A percentile compares a stretch with the other conserved stretches of the same genome.
These are phyloP conservation scores for Simplicillium aogashimaense DNA, from an alignment of 2,329 filamentous ascomycete genomes.

Conservation along the genomic window DNA sequence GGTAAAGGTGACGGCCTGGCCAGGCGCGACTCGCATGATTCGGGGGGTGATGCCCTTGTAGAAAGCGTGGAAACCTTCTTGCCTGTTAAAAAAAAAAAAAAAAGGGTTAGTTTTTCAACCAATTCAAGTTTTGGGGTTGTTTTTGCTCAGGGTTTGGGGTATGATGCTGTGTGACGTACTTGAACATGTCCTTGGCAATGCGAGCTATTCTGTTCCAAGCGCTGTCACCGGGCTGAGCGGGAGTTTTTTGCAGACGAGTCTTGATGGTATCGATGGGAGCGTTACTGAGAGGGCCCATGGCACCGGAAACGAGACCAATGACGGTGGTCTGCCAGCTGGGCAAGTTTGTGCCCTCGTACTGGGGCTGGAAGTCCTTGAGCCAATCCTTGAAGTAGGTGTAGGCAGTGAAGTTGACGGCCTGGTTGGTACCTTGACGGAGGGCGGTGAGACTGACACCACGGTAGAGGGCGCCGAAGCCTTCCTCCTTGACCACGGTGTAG, in stretches of 20 bases:
- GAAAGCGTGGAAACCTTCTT: constrained; percentile 90
- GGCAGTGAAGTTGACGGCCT: constrained; percentile 97
- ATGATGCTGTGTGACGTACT: constrained; percentile 37
- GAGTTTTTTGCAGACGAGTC: constrained; percentile 86
- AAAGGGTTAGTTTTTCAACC: constrained; percentile 3
- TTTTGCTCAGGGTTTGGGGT: too few relatives aligned
- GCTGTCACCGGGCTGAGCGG: constrained; percentile 69
- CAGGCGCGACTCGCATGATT: constrained; percentile 94
- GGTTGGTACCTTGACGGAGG: constrained; percentile 88
- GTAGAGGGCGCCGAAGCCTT: constrained; percentile 80
- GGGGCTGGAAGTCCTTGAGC: constrained; percentile 63
- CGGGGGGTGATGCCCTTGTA: constrained; percentile 98
- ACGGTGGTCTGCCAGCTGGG: constrained; percentile 84
- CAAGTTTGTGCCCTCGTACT: constrained; percentile 54
- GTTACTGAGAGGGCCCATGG: constrained; percentile 92
- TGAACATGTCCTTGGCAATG: constrained; percentile 81
- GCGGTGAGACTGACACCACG: constrained; percentile 90
- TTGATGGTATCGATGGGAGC: constrained; percentile 99
- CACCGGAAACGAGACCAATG: constrained; percentile 84
- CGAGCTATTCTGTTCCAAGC: constrained; percentile 67
- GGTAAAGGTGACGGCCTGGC: constrained; percentile 71
- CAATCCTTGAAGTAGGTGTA: constrained; percentile 87
- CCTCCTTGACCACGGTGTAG: constrained; percentile 87
- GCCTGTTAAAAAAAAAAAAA: constrained; percentile 36
- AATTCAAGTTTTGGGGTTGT: not conserved